Base-by-base conservation (phyloP, 2,329 filamentous ascomycete genomes). In the Colletotrichum melonis region DNA sequence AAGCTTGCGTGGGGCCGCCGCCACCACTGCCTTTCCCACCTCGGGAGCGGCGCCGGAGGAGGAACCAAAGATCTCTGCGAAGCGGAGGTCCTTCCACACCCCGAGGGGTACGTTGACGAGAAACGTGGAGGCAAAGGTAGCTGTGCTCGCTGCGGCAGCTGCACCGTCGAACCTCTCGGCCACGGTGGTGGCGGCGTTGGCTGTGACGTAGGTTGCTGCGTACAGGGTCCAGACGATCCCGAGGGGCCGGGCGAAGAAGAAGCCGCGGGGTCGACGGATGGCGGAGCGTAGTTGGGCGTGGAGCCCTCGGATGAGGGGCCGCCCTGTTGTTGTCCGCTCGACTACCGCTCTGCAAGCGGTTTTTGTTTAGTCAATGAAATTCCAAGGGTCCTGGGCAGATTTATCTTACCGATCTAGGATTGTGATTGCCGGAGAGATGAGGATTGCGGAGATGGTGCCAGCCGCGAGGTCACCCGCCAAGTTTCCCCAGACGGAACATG, bases 91-190 rank as follows among this genome's bases (percentile, higher is more conserved):
- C 7, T 81, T 81, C 69, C 78, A 77, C 4, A 81, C 77, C 1
- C 80, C 80, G 1, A 81, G 72, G 1, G 80, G 80, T 2, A 80
- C 78, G 19, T 81, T 81, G 55, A 81, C 77, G 2, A 77, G 60
- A 72, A 80, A 79, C 3, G 79, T 81, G 1, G 76, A 79, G 28
- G 68, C 68, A 28, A 71, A 71, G 19, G 68, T 71, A 9, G 78
- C 75, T 0, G 77, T 78, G 0, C 77, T 77, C 38, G 38, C 38
- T 3, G 78, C 78, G 4, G 79, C 77, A 32, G 42, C 32, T 0
- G 78, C 74, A 56, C 65, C 74, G 1, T 78, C 75, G 7, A 78
- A 80, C 9, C 78, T 75, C 9, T 75, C 73, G 5, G 77, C 74
- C 0, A 81, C 62, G 0, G 79, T 81, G 7, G 81, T 78, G 5